Conservation (phyloP, 768 basidiomycete species). For the Kwoniella botswanensis region DNA sequence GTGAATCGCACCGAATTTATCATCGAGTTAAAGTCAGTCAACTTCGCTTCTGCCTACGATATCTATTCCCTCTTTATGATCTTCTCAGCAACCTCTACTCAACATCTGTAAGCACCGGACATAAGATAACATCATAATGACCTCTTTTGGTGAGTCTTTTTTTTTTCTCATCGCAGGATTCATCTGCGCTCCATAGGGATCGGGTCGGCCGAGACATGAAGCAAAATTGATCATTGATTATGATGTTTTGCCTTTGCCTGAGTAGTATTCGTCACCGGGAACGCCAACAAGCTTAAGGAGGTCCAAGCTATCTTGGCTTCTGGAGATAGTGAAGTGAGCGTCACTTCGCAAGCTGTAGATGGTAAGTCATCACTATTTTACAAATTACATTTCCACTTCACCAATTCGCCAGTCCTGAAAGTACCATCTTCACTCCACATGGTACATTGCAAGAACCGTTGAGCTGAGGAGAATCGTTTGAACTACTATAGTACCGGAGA, state of each 20-base stretch:
- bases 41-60: too few relatives aligned
- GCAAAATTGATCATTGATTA: too few relatives aligned
- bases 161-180: neutral
- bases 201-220: too few relatives aligned
- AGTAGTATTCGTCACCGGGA: constrained; percentile 91
- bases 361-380: constrained; percentile 62
- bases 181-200: too few relatives aligned
- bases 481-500: constrained; percentile 73
- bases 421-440: too few relatives aligned
- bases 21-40: too few relatives aligned
- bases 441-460: too few relatives aligned
- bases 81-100: neutral
- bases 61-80: neutral
- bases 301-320: constrained; percentile 77
- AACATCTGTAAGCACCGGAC: neutral
- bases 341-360: constrained; percentile 79
- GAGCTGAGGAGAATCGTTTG: neutral
- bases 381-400: constrained; percentile 22
- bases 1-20: too few relatives aligned
- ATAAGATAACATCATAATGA: constrained; percentile 24
- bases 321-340: constrained; percentile 66
- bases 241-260: too few relatives aligned
- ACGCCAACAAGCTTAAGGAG: constrained; percentile 88
- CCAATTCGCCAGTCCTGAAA: too few relatives aligned
- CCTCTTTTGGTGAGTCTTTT: constrained; percentile 43